phyloP scores from a whole-genome alignment of 2,329 filamentous ascomycete species.

The Neonectria magnoliae region DNA sequence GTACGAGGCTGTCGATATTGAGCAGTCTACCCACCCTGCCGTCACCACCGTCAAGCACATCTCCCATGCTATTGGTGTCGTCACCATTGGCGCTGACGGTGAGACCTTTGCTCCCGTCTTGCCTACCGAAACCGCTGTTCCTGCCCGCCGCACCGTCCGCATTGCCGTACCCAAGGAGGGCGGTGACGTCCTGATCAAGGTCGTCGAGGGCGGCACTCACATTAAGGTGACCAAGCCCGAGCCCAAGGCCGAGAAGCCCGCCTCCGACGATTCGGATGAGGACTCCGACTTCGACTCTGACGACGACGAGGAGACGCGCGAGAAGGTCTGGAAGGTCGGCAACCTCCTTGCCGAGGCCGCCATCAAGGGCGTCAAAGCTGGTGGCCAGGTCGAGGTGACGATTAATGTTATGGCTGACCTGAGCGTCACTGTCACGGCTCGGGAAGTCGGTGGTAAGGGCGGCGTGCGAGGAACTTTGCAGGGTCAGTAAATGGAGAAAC shows the following conservation, averaged over 20 bases:
- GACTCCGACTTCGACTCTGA: constrained; percentile 69
- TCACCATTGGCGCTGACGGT: constrained; percentile 68
- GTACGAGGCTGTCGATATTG: constrained; percentile 92
- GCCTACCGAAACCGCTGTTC: constrained; percentile 86
- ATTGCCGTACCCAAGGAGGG: constrained; percentile 80
- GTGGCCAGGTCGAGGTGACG: constrained; percentile 90
- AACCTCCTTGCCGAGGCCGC: constrained; percentile 85
- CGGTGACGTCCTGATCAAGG: constrained; percentile 87
- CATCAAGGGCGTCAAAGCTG: constrained; percentile 85
- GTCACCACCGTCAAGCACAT: constrained; percentile 95
- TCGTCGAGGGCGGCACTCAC: constrained; percentile 87
- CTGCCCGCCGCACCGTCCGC: constrained; percentile 85
- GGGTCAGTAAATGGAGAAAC: constrained; percentile 33
- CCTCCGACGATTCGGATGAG: constrained; percentile 72
- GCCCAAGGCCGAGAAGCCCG: constrained; percentile 77
- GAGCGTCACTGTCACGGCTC: constrained; percentile 79
- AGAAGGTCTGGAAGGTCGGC: constrained; percentile 93
- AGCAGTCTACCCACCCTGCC: constrained; percentile 94
- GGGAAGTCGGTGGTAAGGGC: constrained; percentile 88
- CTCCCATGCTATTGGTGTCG: constrained; percentile 86
- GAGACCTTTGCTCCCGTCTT: constrained; percentile 84
- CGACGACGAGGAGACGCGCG: constrained; percentile 87
- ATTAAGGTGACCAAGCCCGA: constrained; percentile 94
- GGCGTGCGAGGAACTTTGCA: constrained; percentile 74
- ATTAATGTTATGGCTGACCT: constrained; percentile 87